A percentile compares a stretch with the other conserved stretches of the same genome.
These are phyloP conservation scores for Lipomyces japonicus DNA, from an alignment of 805 yeast genomes.

Conservation along the genomic window DNA sequence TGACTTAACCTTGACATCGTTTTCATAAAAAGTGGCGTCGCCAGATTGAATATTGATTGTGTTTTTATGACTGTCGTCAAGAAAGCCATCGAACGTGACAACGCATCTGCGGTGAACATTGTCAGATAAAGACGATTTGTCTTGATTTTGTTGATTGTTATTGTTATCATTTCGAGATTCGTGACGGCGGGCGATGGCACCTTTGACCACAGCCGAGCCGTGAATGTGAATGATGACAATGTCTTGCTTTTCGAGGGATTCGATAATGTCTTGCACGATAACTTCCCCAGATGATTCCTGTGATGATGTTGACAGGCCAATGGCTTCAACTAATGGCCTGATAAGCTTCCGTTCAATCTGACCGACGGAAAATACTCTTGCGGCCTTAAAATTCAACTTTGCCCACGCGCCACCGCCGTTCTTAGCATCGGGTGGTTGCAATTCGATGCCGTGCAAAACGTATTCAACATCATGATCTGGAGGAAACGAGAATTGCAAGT, in stretches of 20 bases:
- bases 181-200: constrained; percentile 7
- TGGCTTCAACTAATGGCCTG: constrained; percentile 12
- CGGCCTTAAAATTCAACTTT: constrained; percentile 3
- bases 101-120: constrained; percentile 1
- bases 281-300: constrained; percentile 11
- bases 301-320: constrained; percentile 3
- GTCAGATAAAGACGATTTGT: too few relatives aligned
- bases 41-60: constrained; percentile 20
- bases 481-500: constrained; percentile 14
- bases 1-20: constrained; percentile 6
- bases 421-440: constrained; percentile 1
- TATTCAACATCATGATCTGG: constrained; percentile 21
- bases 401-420: constrained; percentile 6
- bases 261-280: constrained; percentile 5
- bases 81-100: constrained; percentile 19
- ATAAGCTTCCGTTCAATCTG: constrained; percentile 10
- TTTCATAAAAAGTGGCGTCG: constrained; percentile 10
- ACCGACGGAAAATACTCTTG: constrained; percentile 12
- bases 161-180: neutral
- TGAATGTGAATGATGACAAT: constrained; percentile 14
- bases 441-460: constrained; percentile 19
- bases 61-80: constrained; percentile 24
- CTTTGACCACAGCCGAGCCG: constrained; percentile 15
- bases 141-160: neutral
- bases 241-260: constrained; percentile 1